Percentiles rank a stretch among this genome's conserved stretches.
Evolutionary conservation across 1,139 yeast genomes (phyloP).

Genomic region (Scheffersomyces cryptocercus): DNA sequence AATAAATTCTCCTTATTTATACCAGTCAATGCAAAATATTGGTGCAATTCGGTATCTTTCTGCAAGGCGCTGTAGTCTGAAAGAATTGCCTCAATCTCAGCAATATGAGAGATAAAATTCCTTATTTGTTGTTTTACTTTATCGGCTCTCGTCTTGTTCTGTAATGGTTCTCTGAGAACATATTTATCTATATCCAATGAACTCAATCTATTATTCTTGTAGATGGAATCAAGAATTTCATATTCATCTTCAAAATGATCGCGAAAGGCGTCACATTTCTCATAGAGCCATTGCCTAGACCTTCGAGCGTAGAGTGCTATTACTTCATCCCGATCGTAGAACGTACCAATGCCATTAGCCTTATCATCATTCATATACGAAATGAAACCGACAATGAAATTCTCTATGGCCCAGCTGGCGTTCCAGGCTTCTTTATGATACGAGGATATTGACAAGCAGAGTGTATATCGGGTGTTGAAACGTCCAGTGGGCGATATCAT

Average conservation of each 20-base stretch:
- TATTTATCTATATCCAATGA: too few species aligned
- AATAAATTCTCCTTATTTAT: too few species aligned
- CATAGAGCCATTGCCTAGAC: slow-evolving; percentile 14
- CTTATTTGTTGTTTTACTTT: slow-evolving; percentile 1
- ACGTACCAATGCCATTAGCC: too few species aligned
- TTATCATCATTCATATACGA: slow-evolving; percentile 13
- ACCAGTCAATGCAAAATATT: too few species aligned
- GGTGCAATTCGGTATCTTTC: too few species aligned
- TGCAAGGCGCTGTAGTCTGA: too few species aligned
- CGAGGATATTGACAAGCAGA: slow-evolving; percentile 15
- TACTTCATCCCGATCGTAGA: not conserved
- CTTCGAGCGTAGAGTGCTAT: slow-evolving; percentile 6
- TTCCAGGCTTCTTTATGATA: slow-evolving; percentile 16
- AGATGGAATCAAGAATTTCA: too few species aligned
- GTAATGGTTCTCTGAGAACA: slow-evolving; percentile 13
- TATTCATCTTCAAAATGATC: not conserved
- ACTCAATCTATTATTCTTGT: too few species aligned
- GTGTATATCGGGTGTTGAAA: slow-evolving; percentile 9
- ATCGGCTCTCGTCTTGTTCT: slow-evolving; percentile 2
- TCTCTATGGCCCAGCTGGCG: slow-evolving; percentile 18
- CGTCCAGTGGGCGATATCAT: slow-evolving; percentile 18
- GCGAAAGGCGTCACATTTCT: slow-evolving; percentile 11
- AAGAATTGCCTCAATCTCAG: too few species aligned
- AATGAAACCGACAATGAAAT: slow-evolving; percentile 14
- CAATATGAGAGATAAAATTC: too few species aligned